Evolutionary conservation across 148 eudicot species (phyloP).

Genomic region (Pouteria glomerata): DNA sequence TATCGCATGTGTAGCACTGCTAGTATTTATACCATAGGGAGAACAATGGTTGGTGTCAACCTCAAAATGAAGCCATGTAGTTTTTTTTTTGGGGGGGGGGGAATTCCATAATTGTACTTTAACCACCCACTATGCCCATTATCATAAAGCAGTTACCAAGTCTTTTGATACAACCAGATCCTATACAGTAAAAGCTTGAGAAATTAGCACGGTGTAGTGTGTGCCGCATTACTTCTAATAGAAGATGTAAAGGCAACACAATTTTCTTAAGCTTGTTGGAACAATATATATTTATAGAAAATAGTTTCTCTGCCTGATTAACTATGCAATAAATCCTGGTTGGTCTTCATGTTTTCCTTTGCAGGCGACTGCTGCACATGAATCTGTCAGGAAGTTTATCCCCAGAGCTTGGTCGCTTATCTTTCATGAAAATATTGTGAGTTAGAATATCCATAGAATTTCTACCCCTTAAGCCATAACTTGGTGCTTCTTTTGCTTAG

Average conservation of each 20-base stretch:
- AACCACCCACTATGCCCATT: too few relatives aligned
- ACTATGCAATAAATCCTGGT: background rate
- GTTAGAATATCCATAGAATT: background rate
- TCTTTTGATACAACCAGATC: too few relatives aligned
- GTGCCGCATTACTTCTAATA: too few relatives aligned
- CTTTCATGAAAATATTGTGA: constrained; percentile 44
- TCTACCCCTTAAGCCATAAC: background rate
- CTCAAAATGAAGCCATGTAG: too few relatives aligned
- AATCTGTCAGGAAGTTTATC: constrained; percentile 48
- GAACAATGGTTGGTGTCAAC: too few relatives aligned
- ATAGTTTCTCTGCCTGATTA: background rate
- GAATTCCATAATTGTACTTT: too few relatives aligned
- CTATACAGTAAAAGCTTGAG: too few relatives aligned
- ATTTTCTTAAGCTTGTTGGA: background rate
- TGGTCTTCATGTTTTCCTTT: background rate
- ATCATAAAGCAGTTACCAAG: too few relatives aligned
- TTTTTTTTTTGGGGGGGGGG: too few relatives aligned
- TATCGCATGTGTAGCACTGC: too few relatives aligned
- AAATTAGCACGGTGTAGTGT: too few relatives aligned
- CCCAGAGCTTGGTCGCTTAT: constrained; percentile 40
- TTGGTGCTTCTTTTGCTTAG: background rate
- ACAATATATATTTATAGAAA: background rate
- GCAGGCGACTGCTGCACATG: constrained; percentile 39
- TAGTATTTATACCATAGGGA: too few relatives aligned
- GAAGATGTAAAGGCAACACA: background rate